Evolutionary conservation across 345 rosid species (phyloP).

Genomic region (Aquilaria sinensis): DNA sequence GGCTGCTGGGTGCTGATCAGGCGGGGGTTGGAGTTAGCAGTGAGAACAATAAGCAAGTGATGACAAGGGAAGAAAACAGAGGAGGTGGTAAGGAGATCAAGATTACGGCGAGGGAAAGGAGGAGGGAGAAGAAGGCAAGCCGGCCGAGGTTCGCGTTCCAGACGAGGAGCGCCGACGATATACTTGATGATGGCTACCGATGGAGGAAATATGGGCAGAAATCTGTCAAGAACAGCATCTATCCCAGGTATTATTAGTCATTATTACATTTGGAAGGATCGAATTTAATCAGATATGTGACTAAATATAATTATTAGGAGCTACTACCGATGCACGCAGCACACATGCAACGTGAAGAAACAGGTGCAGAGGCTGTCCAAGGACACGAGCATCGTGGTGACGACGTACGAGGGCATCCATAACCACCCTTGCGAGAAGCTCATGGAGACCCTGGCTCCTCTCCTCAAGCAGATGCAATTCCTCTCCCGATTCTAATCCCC

Average conservation of each 20-base stretch:
- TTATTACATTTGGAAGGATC: no score
- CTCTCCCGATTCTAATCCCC: conserved; percentile 43
- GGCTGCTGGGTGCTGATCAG: conserved; percentile 34
- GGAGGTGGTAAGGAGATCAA: conserved; percentile 1
- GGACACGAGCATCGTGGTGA: conserved; percentile 71
- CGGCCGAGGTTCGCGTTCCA: conserved; percentile 58
- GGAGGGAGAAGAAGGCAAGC: conserved; percentile 28
- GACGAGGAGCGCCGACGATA: conserved; percentile 57
- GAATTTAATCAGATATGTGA: no score
- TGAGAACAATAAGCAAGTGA: conserved; percentile 6
- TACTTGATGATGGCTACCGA: conserved; percentile 71
- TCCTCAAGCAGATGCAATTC: conserved; percentile 85
- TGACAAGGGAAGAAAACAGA: conserved; percentile 14
- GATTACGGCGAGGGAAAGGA: conserved; percentile 20
- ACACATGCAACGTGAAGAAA: conserved; percentile 94
- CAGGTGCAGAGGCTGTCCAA: conserved; percentile 83
- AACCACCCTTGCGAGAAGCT: conserved; percentile 91
- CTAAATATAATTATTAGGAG: conserved; percentile 34
- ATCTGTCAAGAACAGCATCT: conserved; percentile 52
- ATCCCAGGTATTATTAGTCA: conserved; percentile 41
- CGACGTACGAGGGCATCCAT: conserved; percentile 79
- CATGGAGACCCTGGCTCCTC: conserved; percentile 90
- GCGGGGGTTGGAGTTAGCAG: conserved; percentile 7
- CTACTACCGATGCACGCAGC: conserved; percentile 89
- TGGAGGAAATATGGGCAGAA: conserved; percentile 81